Evolutionary conservation across 768 basidiomycete species (phyloP).

Genomic region (Guyanaporus albipodus): DNA sequence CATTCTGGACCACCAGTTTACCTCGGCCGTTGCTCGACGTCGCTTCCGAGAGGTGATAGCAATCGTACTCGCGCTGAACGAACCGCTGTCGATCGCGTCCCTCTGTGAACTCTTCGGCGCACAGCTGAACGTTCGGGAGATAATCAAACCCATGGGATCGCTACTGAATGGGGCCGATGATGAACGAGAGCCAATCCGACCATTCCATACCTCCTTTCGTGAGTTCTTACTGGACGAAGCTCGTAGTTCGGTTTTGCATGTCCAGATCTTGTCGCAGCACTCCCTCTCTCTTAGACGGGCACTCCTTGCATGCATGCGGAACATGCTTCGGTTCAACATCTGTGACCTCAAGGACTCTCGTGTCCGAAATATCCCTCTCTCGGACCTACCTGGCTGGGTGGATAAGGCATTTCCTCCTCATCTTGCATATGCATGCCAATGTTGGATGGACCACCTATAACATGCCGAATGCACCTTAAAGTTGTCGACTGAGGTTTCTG

Average conservation of each 20-base stretch:
- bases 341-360: conserved; percentile 36
- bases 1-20: conserved; percentile 16
- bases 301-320: conserved; percentile 30
- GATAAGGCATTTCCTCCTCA: conserved; percentile 23
- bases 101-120: conserved; percentile 12
- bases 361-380: conserved; percentile 26
- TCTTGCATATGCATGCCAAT: conserved; percentile 36
- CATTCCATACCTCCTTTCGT: conserved; percentile 34
- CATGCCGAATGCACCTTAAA: conserved; percentile 7
- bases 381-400: conserved; percentile 15
- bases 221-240: conserved; percentile 29
- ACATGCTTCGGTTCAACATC: conserved; percentile 37
- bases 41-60: conserved; percentile 23
- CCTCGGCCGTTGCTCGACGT: background rate
- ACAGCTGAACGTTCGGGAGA: conserved; percentile 7
- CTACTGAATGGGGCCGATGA: conserved; percentile 21
- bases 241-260: conserved; percentile 23
- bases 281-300: conserved; percentile 20
- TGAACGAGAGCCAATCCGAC: conserved; percentile 20
- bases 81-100: conserved; percentile 15
- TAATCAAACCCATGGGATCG: conserved; percentile 20
- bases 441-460: conserved; percentile 34
- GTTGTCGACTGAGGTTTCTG: conserved; percentile 12
- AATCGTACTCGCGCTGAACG: conserved; percentile 14
- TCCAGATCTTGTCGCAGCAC: conserved; percentile 11